These are phyloP conservation scores for Begonia masoniana DNA, from an alignment of 306 rosid species.

Conservation along the genomic window DNA sequence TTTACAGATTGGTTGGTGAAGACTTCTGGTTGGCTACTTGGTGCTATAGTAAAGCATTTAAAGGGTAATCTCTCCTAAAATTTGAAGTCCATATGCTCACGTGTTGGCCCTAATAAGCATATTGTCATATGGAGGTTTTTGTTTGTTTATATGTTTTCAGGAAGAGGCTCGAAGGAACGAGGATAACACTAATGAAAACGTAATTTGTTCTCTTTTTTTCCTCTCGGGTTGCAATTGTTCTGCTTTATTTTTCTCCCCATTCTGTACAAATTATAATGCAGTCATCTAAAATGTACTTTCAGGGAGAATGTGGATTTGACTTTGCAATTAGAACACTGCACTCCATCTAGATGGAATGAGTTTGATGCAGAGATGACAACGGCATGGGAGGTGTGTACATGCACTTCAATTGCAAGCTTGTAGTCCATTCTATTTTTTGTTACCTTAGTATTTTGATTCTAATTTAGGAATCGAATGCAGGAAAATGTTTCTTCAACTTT, in stretches of 20 bases:
- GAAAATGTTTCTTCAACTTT: too few relatives aligned
- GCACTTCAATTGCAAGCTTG: too few relatives aligned
- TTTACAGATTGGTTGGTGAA: too few relatives aligned
- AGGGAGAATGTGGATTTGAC: conserved; percentile 74
- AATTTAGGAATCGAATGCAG: too few relatives aligned
- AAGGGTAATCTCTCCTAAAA: conserved; percentile 39
- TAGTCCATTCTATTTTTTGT: too few relatives aligned
- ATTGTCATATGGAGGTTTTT: neutral
- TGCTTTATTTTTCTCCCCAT: conserved; percentile 3
- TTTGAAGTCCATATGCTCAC: too few relatives aligned
- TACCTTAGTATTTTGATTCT: too few relatives aligned
- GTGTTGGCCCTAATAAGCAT: too few relatives aligned
- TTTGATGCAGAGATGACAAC: conserved; percentile 78
- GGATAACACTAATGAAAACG: conserved; percentile 71
- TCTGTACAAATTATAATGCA: neutral
- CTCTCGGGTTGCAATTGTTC: conserved; percentile 8
- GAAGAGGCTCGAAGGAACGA: conserved; percentile 93
- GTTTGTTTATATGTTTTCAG: conserved; percentile 31
- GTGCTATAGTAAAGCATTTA: conserved; percentile 84
- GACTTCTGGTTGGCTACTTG: conserved; percentile 91
- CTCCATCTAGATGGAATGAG: conserved; percentile 83
- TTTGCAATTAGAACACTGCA: conserved; percentile 85
- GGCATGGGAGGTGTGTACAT: too few relatives aligned
- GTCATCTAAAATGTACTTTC: conserved; percentile 4
- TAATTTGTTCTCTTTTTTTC: conserved; percentile 24